Percentiles rank a stretch among this genome's conserved stretches.
These are phyloP conservation scores for Mycena kentingensis DNA, from an alignment of 768 basidiomycete genomes.

Conservation along the genomic window DNA sequence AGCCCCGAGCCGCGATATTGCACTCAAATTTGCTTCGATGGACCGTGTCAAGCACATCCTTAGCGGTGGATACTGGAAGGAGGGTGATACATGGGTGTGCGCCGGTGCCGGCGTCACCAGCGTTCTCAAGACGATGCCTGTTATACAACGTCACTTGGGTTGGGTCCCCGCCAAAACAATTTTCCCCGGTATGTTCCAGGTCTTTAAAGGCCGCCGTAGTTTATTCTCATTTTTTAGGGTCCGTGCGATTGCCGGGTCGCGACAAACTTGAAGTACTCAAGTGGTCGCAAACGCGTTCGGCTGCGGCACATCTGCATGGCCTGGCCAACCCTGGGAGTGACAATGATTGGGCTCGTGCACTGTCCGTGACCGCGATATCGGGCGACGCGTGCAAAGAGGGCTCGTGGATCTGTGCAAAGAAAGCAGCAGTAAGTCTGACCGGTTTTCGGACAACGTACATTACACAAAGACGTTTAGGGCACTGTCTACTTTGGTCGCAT, in stretches of 20 bases:
- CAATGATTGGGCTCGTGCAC: not conserved
- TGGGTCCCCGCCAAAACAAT: slow-evolving; percentile 7
- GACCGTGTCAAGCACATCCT: slow-evolving; percentile 36
- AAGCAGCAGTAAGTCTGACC: too few species aligned
- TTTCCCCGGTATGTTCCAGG: not conserved
- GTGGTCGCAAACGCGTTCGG: not conserved
- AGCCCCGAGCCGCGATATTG: slow-evolving; percentile 40
- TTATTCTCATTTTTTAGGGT: not conserved
- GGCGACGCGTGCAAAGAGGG: not conserved
- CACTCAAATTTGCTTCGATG: slow-evolving; percentile 25
- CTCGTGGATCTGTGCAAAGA: not conserved
- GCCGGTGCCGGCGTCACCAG: slow-evolving; percentile 1
- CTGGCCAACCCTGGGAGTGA: not conserved
- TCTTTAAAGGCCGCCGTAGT: not conserved
- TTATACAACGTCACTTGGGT: slow-evolving; percentile 20
- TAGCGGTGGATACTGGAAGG: slow-evolving; percentile 34
- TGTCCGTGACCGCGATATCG: not conserved
- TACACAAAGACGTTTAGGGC: not conserved
- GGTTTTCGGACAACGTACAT: too few species aligned
- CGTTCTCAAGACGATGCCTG: not conserved
- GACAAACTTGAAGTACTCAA: not conserved
- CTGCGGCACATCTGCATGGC: not conserved
- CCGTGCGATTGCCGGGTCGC: not conserved
- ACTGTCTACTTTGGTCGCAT: not conserved
- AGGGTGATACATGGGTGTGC: slow-evolving; percentile 1